These are phyloP conservation scores for Phytopythium sindhum DNA, from an alignment of 352 stramenopile species.

Conservation along the genomic window DNA sequence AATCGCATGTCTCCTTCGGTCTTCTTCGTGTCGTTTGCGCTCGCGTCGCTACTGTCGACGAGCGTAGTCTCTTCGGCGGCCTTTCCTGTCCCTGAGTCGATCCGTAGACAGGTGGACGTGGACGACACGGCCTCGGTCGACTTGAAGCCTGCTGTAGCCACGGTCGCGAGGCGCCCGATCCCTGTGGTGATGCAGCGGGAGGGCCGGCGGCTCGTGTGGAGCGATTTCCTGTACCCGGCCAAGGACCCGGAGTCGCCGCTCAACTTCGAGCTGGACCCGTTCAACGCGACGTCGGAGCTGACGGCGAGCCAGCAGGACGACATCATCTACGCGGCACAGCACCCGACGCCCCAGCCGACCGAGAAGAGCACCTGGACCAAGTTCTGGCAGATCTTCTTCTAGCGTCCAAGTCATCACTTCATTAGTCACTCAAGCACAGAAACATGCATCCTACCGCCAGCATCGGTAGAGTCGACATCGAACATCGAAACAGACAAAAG, in stretches of 20 bases:
- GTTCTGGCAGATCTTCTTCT: constrained; percentile 10
- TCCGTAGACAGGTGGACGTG: background rate
- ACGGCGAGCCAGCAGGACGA: constrained; percentile 7
- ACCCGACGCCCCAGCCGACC: constrained; percentile 1
- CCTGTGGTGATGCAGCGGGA: background rate
- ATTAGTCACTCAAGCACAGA: no score
- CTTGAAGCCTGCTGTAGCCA: background rate
- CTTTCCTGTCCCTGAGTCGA: background rate
- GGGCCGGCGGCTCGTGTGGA: constrained; percentile 7
- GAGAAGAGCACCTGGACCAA: constrained; percentile 5
- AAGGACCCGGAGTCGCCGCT: constrained; percentile 9
- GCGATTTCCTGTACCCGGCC: constrained; percentile 15
- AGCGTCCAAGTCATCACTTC: background rate
- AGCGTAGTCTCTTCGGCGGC: background rate
- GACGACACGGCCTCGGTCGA: background rate
- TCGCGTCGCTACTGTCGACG: background rate
- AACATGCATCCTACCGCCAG: background rate
- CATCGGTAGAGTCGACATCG: background rate
- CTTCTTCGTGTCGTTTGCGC: background rate
- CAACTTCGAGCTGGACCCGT: constrained; percentile 20
- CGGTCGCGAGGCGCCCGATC: background rate
- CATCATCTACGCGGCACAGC: constrained; percentile 3
- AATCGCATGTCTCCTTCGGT: no score
- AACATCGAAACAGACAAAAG: background rate
- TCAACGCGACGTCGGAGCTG: constrained; percentile 7